Evolutionary conservation across 1,284 basidiomycete genomes (phyloP), one percentile per base, ranked within the genome.

Genomic region (Puccinia novopanici): DNA sequence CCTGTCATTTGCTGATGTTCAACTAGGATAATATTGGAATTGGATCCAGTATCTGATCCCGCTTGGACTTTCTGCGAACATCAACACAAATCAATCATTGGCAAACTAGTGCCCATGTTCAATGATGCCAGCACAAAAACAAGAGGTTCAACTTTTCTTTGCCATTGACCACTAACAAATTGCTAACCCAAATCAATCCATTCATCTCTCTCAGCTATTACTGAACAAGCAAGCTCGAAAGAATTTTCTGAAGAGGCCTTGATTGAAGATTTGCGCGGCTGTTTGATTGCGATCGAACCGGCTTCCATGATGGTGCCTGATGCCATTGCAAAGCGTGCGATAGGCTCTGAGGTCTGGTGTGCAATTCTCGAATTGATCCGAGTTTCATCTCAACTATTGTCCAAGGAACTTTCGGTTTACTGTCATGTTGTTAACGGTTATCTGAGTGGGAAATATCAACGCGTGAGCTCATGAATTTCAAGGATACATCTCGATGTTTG

Each of bases 1-100:
- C 37, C 17, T 67, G 37, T 22, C 42, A 40, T 40, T 55, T 37
- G 67, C 59, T 65, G 42, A 22, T 48, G 63, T 10, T 81, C 63
- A 59, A n/a, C 19, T 65, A 80, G 78, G 37, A 80, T 80, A 22
- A 86, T 97, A 63, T 88, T 93, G 80, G 95, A 98, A 82, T 87
- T 98, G 81, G 92, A 92, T 83, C 89, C 90, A 15, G 86, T 87
- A 50, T 93, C 95, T 82, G 93, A 95, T 84, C 93, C 95, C 0
- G 91, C 95, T 67, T 96, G 95, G 93, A 90, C 91, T 24, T 99
- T 93, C 85, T 92, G 99, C 83, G 96, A 98, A 84, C 91, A 91
- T 78, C 95, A 98, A 83, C 94, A 98, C 85, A 89, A 90, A 67
- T 90, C 93, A 84, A 93, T 98, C 73, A 87, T 94, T 82, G 89